Evolutionary conservation across 2,329 filamentous ascomycete species (phyloP).

Genomic region (Aspergillus pseudonomiae): DNA sequence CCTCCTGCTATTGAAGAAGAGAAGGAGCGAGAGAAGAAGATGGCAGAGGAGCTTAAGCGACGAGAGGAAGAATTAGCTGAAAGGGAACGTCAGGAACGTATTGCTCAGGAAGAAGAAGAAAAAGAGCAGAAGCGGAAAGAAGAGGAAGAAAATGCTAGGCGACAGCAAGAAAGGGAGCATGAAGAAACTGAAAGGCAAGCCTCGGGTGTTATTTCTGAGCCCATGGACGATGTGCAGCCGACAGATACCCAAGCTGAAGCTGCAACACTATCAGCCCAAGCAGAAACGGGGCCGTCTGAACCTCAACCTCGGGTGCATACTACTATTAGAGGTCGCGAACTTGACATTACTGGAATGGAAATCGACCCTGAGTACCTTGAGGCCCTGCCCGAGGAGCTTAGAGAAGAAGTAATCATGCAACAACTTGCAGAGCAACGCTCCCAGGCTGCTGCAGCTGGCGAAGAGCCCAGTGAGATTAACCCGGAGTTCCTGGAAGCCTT

Average conservation of each 20-base stretch:
- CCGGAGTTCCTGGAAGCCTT: slow-evolving; percentile 93
- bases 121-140: slow-evolving; percentile 70
- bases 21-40: slow-evolving; percentile 66
- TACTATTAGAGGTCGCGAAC: slow-evolving; percentile 79
- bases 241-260: slow-evolving; percentile 41
- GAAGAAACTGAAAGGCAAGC: slow-evolving; percentile 59
- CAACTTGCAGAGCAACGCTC: slow-evolving; percentile 82
- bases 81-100: slow-evolving; percentile 65
- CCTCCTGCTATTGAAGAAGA: slow-evolving; percentile 84
- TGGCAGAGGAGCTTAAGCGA: slow-evolving; percentile 58
- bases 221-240: slow-evolving; percentile 78
- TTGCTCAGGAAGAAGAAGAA: slow-evolving; percentile 70
- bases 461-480: slow-evolving; percentile 70
- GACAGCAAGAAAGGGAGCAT: slow-evolving; percentile 64
- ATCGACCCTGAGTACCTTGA: slow-evolving; percentile 95
- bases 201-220: slow-evolving; percentile 48
- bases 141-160: slow-evolving; percentile 67
- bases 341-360: slow-evolving; percentile 91
- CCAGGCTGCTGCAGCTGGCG: slow-evolving; percentile 70
- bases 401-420: slow-evolving; percentile 93
- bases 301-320: slow-evolving; percentile 69
- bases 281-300: slow-evolving; percentile 52
- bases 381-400: slow-evolving; percentile 94
- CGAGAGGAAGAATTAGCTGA: slow-evolving; percentile 64
- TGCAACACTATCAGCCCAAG: slow-evolving; percentile 38